A percentile compares a stretch with the other conserved stretches of the same genome.
phyloP scores from a whole-genome alignment of 169 alveolate genomes.

The Perkinsus marinus region DNA sequence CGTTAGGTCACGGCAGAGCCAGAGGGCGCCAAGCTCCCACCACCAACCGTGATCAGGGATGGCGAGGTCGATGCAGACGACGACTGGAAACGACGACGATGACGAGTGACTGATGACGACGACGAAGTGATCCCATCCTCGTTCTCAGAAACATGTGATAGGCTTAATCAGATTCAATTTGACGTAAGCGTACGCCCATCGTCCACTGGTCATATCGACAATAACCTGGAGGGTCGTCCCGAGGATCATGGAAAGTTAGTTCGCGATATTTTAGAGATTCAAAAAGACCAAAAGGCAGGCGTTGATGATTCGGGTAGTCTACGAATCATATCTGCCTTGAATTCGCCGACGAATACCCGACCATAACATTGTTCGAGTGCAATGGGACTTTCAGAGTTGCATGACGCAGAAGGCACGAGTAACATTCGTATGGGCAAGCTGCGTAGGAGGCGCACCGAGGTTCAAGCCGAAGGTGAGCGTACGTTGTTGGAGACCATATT shows the following conservation, averaged over 20 bases:
- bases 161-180: neutral
- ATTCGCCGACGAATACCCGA: too few relatives aligned
- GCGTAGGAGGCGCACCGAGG: neutral
- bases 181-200: neutral
- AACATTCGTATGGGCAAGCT: neutral
- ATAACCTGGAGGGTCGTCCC: neutral
- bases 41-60: neutral
- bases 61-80: neutral
- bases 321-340: neutral
- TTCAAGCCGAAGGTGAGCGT: neutral
- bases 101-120: neutral
- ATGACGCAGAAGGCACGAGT: neutral
- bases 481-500: too few relatives aligned
- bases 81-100: neutral
- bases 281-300: neutral
- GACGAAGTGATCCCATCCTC: neutral
- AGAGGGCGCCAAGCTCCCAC: neutral
- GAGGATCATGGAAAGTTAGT: neutral
- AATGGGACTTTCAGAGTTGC: too few relatives aligned
- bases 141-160: neutral
- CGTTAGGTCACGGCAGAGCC: neutral
- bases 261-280: neutral
- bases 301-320: neutral
- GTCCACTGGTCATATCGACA: neutral
- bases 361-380: too few relatives aligned